phyloP scores from a whole-genome alignment of 257 asterid genomes.

The Voacanga thouarsii region DNA sequence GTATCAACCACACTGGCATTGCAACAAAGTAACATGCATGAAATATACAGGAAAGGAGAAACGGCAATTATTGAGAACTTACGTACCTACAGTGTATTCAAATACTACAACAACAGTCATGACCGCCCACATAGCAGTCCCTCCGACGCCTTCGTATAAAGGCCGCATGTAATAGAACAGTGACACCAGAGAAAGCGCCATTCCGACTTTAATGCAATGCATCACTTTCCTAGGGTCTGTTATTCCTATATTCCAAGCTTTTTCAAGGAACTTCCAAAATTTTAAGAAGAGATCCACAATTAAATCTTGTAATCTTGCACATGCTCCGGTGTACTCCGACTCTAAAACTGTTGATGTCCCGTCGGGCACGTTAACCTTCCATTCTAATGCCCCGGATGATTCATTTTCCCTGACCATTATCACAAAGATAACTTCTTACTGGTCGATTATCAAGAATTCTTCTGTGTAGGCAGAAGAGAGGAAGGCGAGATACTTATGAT shows the following conservation, averaged over 20 bases:
- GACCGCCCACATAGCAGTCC: conserved; percentile 88
- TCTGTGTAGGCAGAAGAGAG: neutral
- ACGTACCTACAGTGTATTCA: conserved; percentile 78
- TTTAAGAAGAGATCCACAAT: conserved; percentile 18
- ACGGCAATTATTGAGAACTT: neutral
- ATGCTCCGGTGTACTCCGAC: conserved; percentile 24
- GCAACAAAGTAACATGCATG: neutral
- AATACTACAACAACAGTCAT: conserved; percentile 85
- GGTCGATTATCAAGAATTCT: neutral
- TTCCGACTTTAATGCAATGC: conserved; percentile 71
- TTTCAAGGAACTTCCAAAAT: conserved; percentile 39
- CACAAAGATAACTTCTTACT: neutral
- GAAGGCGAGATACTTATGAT: neutral
- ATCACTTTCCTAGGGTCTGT: conserved; percentile 64
- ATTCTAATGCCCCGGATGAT: conserved; percentile 31
- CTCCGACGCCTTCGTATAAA: conserved; percentile 73
- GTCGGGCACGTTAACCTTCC: conserved; percentile 51
- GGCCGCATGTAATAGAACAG: conserved; percentile 81
- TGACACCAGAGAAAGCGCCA: conserved; percentile 72
- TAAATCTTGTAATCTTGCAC: conserved; percentile 19
- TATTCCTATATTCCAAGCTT: conserved; percentile 58
- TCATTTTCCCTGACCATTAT: conserved; percentile 17
- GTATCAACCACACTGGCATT: neutral
- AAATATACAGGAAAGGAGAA: no score
- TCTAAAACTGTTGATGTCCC: conserved; percentile 51